Evolutionary conservation across 169 alveolate species (phyloP).

Genomic region (Eimeria tenella): DNA sequence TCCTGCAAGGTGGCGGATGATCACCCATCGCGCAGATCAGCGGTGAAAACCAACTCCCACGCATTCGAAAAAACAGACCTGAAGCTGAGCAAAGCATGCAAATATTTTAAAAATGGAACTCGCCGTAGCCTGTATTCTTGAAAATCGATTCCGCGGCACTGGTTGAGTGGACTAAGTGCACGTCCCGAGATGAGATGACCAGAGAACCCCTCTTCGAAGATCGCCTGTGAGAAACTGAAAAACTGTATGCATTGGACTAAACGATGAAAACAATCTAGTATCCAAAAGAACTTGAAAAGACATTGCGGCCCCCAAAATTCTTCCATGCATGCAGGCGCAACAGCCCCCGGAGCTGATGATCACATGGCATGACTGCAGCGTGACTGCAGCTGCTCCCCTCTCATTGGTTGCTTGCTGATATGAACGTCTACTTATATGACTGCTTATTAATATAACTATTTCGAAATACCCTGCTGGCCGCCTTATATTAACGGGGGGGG

Average conservation of each 20-base stretch:
- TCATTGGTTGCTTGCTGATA: too few relatives aligned
- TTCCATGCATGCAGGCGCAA: constrained; percentile 42
- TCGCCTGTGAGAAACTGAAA: neutral
- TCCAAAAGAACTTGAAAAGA: neutral
- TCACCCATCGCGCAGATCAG: neutral
- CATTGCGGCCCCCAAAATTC: constrained; percentile 1
- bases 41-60: neutral
- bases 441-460: too few relatives aligned
- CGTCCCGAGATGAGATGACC: neutral
- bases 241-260: neutral
- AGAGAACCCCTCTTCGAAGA: neutral
- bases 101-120: neutral
- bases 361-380: too few relatives aligned
- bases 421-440: too few relatives aligned
- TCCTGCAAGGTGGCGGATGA: constrained; percentile 11
- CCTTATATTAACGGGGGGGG: too few relatives aligned
- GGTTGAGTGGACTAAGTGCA: constrained; percentile 10
- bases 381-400: too few relatives aligned
- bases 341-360: neutral
- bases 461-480: too few relatives aligned
- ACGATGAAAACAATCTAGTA: neutral
- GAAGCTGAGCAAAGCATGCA: neutral
- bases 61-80: neutral
- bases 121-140: neutral
- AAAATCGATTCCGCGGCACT: constrained; percentile 46